Percentiles rank a stretch among this genome's conserved stretches.
phyloP scores from a whole-genome alignment of 2,329 filamentous ascomycete species.

The Colletotrichum viniferum region DNA sequence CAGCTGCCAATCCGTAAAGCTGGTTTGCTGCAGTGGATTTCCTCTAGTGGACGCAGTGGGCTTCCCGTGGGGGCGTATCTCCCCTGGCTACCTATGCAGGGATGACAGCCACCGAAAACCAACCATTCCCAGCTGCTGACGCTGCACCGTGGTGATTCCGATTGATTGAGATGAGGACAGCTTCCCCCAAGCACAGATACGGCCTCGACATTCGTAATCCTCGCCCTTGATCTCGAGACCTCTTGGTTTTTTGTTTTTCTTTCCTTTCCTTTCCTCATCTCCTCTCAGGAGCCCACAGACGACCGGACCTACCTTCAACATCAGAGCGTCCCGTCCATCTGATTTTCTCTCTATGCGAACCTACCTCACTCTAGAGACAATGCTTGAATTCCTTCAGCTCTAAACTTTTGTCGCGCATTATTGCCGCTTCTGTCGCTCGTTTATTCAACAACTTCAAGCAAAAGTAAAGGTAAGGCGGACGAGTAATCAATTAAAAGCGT shows the following conservation, averaged over 20 bases:
- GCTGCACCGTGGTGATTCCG: slow-evolving; percentile 17
- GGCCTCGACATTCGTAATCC: background rate
- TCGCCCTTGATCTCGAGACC: slow-evolving; percentile 5
- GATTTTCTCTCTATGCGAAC: slow-evolving; percentile 7
- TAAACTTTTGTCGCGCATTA: slow-evolving; percentile 15
- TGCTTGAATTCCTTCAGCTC: slow-evolving; percentile 7
- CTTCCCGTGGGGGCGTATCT: slow-evolving; percentile 10
- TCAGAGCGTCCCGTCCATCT: slow-evolving; percentile 19
- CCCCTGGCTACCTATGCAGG: slow-evolving; percentile 11
- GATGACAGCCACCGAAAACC: slow-evolving; percentile 14
- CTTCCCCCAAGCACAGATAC: slow-evolving; percentile 2
- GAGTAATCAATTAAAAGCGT: background rate
- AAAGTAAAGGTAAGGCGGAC: background rate
- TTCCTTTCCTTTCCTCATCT: background rate
- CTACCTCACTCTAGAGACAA: background rate
- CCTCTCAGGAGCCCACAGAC: background rate
- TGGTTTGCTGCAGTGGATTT: background rate
- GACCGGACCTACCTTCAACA: background rate
- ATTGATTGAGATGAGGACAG: slow-evolving; percentile 19
- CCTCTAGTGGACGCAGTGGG: slow-evolving; percentile 2
- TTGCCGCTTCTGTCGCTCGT: slow-evolving; percentile 18
- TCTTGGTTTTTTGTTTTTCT: background rate
- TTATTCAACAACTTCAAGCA: background rate
- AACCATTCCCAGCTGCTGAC: slow-evolving; percentile 8
- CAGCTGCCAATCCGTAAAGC: slow-evolving; percentile 4